Percentiles rank a stretch among this genome's conserved stretches.
These are phyloP conservation scores for Trichoderma gamsii DNA, from an alignment of 495 filamentous ascomycete species.

Conservation along the genomic window DNA sequence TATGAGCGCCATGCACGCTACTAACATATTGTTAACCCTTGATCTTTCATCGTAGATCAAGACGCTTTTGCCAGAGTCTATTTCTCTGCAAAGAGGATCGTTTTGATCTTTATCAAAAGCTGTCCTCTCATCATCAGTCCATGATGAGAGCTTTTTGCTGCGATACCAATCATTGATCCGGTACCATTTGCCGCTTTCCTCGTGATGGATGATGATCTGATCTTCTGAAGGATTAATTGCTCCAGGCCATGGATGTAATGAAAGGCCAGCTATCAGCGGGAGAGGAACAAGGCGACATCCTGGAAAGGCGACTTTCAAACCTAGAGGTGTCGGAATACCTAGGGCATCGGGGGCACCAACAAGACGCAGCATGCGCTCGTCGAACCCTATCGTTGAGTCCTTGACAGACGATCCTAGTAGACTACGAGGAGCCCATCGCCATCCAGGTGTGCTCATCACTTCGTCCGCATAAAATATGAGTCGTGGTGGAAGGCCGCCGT, in stretches of 20 bases:
- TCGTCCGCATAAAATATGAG: neutral
- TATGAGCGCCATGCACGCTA: neutral
- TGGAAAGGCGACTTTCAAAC: neutral
- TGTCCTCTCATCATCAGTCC: neutral
- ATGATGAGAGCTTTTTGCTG: neutral
- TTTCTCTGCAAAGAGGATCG: neutral
- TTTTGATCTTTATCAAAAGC: neutral
- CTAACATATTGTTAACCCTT: neutral
- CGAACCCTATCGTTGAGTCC: neutral
- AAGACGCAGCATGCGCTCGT: neutral
- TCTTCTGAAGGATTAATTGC: neutral
- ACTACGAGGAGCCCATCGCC: neutral
- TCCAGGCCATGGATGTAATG: neutral
- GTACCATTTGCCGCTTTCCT: neutral
- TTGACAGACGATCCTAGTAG: neutral
- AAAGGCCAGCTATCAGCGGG: neutral
- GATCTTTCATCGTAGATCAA: neutral
- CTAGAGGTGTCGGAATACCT: neutral
- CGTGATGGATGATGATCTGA: neutral
- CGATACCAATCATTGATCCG: neutral
- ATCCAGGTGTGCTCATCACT: neutral
- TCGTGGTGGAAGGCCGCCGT: neutral
- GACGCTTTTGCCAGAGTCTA: neutral
- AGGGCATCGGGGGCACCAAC: neutral
- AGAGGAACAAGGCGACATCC: neutral